phyloP scores from a whole-genome alignment of 306 rosid species.

The Fragaria nilgerrensis region DNA sequence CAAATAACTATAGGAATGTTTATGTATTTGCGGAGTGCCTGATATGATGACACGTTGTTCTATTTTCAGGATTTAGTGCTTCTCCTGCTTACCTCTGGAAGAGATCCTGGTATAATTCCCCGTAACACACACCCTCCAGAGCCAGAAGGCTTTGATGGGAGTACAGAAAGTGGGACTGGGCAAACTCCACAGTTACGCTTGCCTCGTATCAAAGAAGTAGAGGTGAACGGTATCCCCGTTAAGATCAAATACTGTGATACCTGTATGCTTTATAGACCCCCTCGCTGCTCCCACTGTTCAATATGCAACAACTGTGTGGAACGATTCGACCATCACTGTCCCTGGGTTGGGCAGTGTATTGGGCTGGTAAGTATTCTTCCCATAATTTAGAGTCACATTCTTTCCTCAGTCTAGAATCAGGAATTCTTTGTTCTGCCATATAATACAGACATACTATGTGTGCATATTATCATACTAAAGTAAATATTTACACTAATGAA shows the following conservation, averaged over 20 bases:
- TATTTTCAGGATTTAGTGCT: slow-evolving; percentile 69
- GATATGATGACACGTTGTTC: not conserved
- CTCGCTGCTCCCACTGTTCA: slow-evolving; percentile 98
- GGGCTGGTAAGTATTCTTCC: slow-evolving; percentile 70
- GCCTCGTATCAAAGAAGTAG: slow-evolving; percentile 89
- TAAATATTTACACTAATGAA: not conserved
- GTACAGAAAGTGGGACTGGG: slow-evolving; percentile 64
- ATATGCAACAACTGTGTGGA: slow-evolving; percentile 97
- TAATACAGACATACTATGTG: not conserved
- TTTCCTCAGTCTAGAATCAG: not conserved
- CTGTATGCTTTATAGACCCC: slow-evolving; percentile 98
- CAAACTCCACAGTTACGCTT: slow-evolving; percentile 91
- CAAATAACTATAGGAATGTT: not conserved
- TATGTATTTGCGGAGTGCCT: not conserved
- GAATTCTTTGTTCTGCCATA: not conserved
- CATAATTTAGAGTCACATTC: not conserved
- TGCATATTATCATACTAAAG: not conserved
- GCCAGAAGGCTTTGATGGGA: slow-evolving; percentile 79
- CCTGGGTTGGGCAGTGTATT: slow-evolving; percentile 99
- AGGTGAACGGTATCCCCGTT: slow-evolving; percentile 68
- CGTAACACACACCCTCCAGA: slow-evolving; percentile 96
- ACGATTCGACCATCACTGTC: slow-evolving; percentile 97
- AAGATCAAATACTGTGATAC: slow-evolving; percentile 96
- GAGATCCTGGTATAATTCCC: slow-evolving; percentile 99
- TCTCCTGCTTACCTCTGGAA: slow-evolving; percentile 84